Evolutionary conservation across 768 basidiomycete species (phyloP).

Genomic region (Coprinopsis strossmayeri): DNA sequence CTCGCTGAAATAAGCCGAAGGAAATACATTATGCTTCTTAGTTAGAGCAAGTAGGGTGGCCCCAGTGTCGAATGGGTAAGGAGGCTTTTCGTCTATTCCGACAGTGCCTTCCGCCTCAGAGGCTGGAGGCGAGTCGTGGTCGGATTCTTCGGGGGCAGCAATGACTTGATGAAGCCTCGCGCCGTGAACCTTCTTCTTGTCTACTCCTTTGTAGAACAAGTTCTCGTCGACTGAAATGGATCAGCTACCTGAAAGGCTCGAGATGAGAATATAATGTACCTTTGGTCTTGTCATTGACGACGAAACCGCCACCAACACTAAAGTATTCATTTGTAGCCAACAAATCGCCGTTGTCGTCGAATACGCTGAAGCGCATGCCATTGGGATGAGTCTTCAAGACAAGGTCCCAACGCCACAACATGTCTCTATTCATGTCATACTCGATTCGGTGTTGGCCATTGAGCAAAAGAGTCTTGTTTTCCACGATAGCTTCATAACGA

Average conservation of each 20-base stretch:
- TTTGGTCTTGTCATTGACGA: conserved; percentile 92
- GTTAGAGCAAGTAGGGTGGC: conserved; percentile 70
- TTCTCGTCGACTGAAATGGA: conserved; percentile 73
- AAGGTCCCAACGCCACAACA: conserved; percentile 89
- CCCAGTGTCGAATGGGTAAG: conserved; percentile 79
- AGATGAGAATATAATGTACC: conserved; percentile 31
- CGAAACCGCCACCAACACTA: conserved; percentile 91
- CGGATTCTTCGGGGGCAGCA: conserved; percentile 19
- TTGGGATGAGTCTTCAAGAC: conserved; percentile 89
- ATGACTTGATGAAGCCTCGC: conserved; percentile 61
- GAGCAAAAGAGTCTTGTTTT: conserved; percentile 60
- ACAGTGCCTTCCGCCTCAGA: conserved; percentile 4
- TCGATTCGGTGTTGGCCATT: conserved; percentile 69
- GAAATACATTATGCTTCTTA: conserved; percentile 72
- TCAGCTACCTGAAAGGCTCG: not conserved
- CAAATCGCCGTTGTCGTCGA: conserved; percentile 73
- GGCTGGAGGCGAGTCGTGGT: conserved; percentile 12
- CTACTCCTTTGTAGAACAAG: conserved; percentile 87
- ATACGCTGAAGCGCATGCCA: conserved; percentile 90
- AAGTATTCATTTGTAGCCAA: conserved; percentile 95
- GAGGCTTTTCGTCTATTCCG: conserved; percentile 46
- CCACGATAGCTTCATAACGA: conserved; percentile 64
- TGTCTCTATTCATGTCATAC: conserved; percentile 86
- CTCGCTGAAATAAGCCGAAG: conserved; percentile 3
- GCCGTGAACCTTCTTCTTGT: conserved; percentile 74